Evolutionary conservation across 2,329 filamentous ascomycete genomes (phyloP).

Genomic region (Xylariaceae sp.): DNA sequence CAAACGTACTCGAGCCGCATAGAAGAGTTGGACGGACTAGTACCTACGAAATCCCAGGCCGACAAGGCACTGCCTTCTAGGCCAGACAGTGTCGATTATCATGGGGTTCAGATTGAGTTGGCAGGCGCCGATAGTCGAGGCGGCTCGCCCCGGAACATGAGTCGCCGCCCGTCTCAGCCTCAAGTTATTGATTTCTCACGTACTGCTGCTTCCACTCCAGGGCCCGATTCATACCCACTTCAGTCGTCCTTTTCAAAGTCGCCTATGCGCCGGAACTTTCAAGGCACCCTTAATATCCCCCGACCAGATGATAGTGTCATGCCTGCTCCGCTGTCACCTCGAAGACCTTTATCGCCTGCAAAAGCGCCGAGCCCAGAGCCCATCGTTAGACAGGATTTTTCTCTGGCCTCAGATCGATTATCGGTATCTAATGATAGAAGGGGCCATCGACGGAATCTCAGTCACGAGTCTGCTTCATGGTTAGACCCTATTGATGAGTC

Average conservation of each 20-base stretch:
- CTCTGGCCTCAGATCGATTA: slow-evolving; percentile 22
- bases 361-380: slow-evolving; percentile 28
- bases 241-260: slow-evolving; percentile 53
- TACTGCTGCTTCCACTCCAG: slow-evolving; percentile 16
- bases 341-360: slow-evolving; percentile 48
- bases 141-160: slow-evolving; percentile 17
- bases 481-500: slow-evolving; percentile 93
- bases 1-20: slow-evolving; percentile 89
- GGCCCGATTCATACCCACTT: slow-evolving; percentile 31
- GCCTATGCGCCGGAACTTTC: slow-evolving; percentile 35
- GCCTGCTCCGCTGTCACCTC: slow-evolving; percentile 67
- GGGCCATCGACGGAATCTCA: slow-evolving; percentile 54
- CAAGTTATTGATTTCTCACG: slow-evolving; percentile 19
- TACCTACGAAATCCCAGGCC: slow-evolving; percentile 48
- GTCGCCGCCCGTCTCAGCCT: slow-evolving; percentile 16
- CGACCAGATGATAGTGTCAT: slow-evolving; percentile 57
- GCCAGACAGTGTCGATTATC: slow-evolving; percentile 59
- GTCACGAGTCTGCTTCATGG: slow-evolving; percentile 84
- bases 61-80: slow-evolving; percentile 74
- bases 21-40: slow-evolving; percentile 73
- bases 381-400: slow-evolving; percentile 33
- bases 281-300: slow-evolving; percentile 37
- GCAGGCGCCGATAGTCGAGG: slow-evolving; percentile 42
- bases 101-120: slow-evolving; percentile 29
- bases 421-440: slow-evolving; percentile 13